Percentiles rank a stretch among this genome's conserved stretches.
Evolutionary conservation across 2,329 filamentous ascomycete genomes (phyloP).

Genomic region (Fusarium sp.): DNA sequence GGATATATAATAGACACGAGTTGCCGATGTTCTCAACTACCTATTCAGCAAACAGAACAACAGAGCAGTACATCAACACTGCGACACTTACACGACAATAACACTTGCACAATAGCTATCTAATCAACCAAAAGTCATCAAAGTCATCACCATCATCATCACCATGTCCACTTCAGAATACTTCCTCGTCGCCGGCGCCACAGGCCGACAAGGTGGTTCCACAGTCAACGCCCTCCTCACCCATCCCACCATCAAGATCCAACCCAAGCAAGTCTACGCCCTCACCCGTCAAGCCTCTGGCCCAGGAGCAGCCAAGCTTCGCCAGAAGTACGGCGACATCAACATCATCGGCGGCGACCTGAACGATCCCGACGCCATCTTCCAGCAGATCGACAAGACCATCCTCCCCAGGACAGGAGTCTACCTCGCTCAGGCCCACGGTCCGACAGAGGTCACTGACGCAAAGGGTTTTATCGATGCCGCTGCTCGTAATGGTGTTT

Average conservation of each 20-base stretch:
- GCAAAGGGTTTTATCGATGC: conserved; percentile 67
- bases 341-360: conserved; percentile 69
- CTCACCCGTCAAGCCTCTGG: conserved; percentile 64
- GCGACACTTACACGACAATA: background rate
- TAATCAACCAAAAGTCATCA: background rate
- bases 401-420: conserved; percentile 34
- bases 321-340: conserved; percentile 57
- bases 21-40: too few relatives aligned
- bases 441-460: conserved; percentile 59
- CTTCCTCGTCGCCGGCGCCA: conserved; percentile 49
- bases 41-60: too few relatives aligned
- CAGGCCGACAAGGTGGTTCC: conserved; percentile 51
- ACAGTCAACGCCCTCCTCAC: conserved; percentile 46
- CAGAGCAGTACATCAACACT: too few relatives aligned
- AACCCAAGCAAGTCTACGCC: conserved; percentile 55
- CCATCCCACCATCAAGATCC: conserved; percentile 58
- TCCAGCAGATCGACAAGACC: conserved; percentile 49
- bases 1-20: too few relatives aligned
- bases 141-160: background rate
- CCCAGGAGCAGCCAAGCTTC: conserved; percentile 55
- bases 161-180: conserved; percentile 22
- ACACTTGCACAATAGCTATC: background rate
- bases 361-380: conserved; percentile 62
- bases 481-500: conserved; percentile 62
- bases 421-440: conserved; percentile 49